Percentiles rank a stretch among this genome's conserved stretches.
phyloP scores from a whole-genome alignment of 371 early-diverging fungal genomes.

The Mortierella sp. region DNA sequence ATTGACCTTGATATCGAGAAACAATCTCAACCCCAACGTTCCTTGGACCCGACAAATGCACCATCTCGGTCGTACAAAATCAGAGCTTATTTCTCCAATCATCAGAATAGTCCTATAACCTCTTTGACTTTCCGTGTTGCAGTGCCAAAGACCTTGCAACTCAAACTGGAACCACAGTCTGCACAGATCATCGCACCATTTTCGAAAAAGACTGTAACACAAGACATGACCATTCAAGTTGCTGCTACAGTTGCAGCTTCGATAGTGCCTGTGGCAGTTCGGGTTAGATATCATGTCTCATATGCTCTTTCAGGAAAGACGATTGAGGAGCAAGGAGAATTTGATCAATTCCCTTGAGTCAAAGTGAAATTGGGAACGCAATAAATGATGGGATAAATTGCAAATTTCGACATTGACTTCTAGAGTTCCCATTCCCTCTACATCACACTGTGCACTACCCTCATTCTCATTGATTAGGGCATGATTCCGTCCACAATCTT shows the following conservation, averaged over 20 bases:
- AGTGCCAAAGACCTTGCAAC: slow-evolving; percentile 71
- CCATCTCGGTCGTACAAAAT: slow-evolving; percentile 45
- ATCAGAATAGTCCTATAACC: slow-evolving; percentile 64
- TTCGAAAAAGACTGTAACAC: slow-evolving; percentile 67
- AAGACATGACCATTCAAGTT: slow-evolving; percentile 65
- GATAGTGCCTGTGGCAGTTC: slow-evolving; percentile 59
- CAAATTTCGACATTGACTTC: too few species aligned
- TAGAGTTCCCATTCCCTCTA: too few species aligned
- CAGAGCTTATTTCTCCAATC: slow-evolving; percentile 66
- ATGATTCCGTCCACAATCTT: too few species aligned
- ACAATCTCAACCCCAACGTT: not conserved
- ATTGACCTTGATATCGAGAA: slow-evolving; percentile 60
- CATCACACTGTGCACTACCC: too few species aligned
- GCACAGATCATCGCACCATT: slow-evolving; percentile 69
- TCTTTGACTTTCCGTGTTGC: slow-evolving; percentile 63
- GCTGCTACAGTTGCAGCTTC: slow-evolving; percentile 60
- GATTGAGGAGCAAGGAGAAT: slow-evolving; percentile 81
- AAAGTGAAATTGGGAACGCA: not conserved
- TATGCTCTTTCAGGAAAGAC: slow-evolving; percentile 72
- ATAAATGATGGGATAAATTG: too few species aligned
- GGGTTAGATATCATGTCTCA: slow-evolving; percentile 75
- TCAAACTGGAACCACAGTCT: slow-evolving; percentile 73
- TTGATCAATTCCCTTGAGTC: slow-evolving; percentile 42
- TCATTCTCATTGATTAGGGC: too few species aligned
- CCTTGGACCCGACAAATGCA: not conserved